Evolutionary conservation across 1,284 basidiomycete species (phyloP), one percentile per base, ranked within the genome.

Genomic region (Pseudozyma pruni): DNA sequence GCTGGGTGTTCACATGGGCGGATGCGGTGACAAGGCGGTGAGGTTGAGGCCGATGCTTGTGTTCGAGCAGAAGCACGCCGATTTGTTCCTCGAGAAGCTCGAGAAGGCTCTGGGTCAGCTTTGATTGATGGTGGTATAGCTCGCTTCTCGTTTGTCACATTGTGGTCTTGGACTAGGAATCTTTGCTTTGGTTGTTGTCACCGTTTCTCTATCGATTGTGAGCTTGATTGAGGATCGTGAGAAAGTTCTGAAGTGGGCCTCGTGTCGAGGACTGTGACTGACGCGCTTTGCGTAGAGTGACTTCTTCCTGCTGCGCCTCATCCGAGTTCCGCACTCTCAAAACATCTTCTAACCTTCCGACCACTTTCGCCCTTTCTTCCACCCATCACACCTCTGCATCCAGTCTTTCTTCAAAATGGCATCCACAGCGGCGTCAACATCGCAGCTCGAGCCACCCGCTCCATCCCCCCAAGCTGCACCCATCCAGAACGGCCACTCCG

Each of bases 21-120:
- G 74, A 2, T 81, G 82, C 39, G 81, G 84, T 27, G 83, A 83
- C 44, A 59, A 64, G 53, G 78, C 85, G 9, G 83, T 86, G 13
- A 78, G 86, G 31, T 77, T 87, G 46, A 74, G 86, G 58, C 86
- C 86, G 0, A 82, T 83, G 83, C 81, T 87, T 41, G 84, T 85
- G 9, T 86, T 86, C 74, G 84, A 83, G 42, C 78, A 83, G 58
- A 76, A 78, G 45, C 85, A 86, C 59, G 79, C 81, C 16, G 84
- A 83, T 45, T 68, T 86, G 27, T 79, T 86, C 53, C 57, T 84
- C 22, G 78, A 81, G 35, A 75, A 72, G 33, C 70, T 84, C 25
- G 78, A 83, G 49, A 53, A 69, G 49, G 78, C 62, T 13, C 45
- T 66, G 38, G 56, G 47, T 2, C 41, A 55, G 39, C 47, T 66